Conservation (phyloP, 306 rosid species). For the Cicer arietinum region DNA sequence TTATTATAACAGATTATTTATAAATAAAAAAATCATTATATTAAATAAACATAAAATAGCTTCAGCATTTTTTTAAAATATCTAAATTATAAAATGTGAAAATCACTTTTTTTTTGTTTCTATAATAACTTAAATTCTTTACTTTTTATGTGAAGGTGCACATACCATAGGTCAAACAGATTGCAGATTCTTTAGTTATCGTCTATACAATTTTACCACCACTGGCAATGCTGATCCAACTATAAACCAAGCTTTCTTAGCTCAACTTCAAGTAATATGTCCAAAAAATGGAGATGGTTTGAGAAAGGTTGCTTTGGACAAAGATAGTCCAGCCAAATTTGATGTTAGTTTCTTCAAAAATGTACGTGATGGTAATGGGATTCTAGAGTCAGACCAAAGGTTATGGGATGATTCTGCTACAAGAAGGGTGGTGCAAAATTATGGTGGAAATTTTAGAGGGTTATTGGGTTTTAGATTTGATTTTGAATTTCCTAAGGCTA, state of each 20-base stretch:
- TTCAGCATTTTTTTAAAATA: too few relatives aligned
- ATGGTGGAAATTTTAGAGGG: conserved; percentile 68
- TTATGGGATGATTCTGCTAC: conserved; percentile 64
- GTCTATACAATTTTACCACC: conserved; percentile 68
- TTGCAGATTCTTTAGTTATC: conserved; percentile 64
- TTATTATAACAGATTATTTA: too few relatives aligned
- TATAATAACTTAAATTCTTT: neutral
- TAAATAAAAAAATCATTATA: too few relatives aligned
- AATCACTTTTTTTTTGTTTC: neutral
- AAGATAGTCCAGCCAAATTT: conserved; percentile 57
- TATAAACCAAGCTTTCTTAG: conserved; percentile 55
- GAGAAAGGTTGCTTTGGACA: conserved; percentile 60
- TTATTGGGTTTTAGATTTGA: conserved; percentile 67
- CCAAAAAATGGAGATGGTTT: conserved; percentile 67
- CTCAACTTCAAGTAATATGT: conserved; percentile 55
- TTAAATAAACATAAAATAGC: too few relatives aligned
- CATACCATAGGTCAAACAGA: conserved; percentile 78
- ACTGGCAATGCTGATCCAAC: conserved; percentile 71
- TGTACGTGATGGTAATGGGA: conserved; percentile 62
- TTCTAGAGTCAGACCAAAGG: conserved; percentile 73
- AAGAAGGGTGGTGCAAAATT: conserved; percentile 51
- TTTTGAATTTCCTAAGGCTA: conserved; percentile 71
- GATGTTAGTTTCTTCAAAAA: conserved; percentile 74
- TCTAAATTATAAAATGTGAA: too few relatives aligned
- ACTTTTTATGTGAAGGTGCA: conserved; percentile 54